Evolutionary conservation across 108 stramenopile species (phyloP).

Genomic region (Cyclotella choctawhatcheeana): DNA sequence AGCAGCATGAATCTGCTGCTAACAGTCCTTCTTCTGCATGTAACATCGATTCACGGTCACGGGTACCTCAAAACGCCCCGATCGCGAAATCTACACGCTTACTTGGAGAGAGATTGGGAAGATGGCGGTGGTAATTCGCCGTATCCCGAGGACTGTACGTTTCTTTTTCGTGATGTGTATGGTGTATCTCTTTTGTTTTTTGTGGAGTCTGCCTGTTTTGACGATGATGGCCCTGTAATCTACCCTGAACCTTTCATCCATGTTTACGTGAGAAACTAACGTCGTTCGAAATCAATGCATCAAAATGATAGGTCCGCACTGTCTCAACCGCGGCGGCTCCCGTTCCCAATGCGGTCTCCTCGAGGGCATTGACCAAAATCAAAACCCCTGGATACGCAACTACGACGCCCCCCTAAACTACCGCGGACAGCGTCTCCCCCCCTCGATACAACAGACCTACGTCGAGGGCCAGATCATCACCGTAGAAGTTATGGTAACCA

Average conservation of each 20-base stretch:
- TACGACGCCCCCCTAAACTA: conserved; percentile 50
- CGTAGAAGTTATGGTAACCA: conserved; percentile 44
- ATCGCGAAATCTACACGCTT: conserved; percentile 1
- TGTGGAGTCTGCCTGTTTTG: too few species aligned
- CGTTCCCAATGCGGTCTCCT: conserved; percentile 35
- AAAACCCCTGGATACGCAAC: conserved; percentile 22
- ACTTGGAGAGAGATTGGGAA: conserved; percentile 15
- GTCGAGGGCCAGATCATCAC: conserved; percentile 38
- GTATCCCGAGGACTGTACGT: conserved; percentile 25
- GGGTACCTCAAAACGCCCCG: conserved; percentile 3
- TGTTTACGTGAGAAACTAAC: background rate
- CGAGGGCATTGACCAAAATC: conserved; percentile 8
- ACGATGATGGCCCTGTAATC: too few species aligned
- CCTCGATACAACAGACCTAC: conserved; percentile 39
- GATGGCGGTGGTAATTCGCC: conserved; percentile 15
- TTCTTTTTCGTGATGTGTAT: background rate
- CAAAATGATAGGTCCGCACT: conserved; percentile 10
- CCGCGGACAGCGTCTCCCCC: conserved; percentile 42
- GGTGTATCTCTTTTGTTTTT: background rate
- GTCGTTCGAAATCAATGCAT: background rate
- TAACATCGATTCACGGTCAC: background rate
- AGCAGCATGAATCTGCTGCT: too few species aligned
- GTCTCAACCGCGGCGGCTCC: conserved; percentile 34
- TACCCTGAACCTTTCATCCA: background rate
- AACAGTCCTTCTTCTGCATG: background rate